Conservation (phyloP, 371 early-diverging fungal species). For the Haplosporangium sp. region DNA sequence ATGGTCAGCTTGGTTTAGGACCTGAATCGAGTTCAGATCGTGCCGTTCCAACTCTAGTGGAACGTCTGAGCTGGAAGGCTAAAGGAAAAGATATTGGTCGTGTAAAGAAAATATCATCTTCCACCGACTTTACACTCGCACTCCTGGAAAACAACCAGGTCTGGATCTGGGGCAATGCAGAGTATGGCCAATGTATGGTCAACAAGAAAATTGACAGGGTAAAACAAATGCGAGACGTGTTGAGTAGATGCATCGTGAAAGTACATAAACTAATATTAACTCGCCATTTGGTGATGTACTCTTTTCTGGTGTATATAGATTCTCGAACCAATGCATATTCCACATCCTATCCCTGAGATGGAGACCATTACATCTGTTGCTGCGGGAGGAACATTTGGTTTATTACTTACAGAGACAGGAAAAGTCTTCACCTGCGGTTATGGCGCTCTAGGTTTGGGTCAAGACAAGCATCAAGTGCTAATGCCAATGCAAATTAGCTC, state of each 20-base stretch:
- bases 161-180: constrained; percentile 88
- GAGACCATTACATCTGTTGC: constrained; percentile 68
- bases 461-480: constrained; percentile 61
- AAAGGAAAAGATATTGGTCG: constrained; percentile 35
- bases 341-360: constrained; percentile 55
- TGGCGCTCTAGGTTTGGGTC: constrained; percentile 77
- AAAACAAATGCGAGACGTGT: constrained; percentile 21
- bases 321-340: constrained; percentile 67
- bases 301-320: constrained; percentile 57
- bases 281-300: neutral
- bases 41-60: constrained; percentile 60
- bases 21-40: constrained; percentile 59
- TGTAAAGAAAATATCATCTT: constrained; percentile 68
- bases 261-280: neutral
- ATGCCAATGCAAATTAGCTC: constrained; percentile 56
- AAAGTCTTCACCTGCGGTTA: constrained; percentile 78
- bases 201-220: constrained; percentile 78
- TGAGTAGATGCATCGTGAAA: neutral
- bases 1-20: constrained; percentile 83
- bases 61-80: constrained; percentile 53
- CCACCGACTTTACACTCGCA: constrained; percentile 81
- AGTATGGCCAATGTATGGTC: constrained; percentile 84
- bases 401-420: constrained; percentile 71
- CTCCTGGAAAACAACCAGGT: constrained; percentile 64
- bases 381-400: constrained; percentile 80